phyloP scores from a whole-genome alignment of 140 eudicot species.

The Senecio squalidus region DNA sequence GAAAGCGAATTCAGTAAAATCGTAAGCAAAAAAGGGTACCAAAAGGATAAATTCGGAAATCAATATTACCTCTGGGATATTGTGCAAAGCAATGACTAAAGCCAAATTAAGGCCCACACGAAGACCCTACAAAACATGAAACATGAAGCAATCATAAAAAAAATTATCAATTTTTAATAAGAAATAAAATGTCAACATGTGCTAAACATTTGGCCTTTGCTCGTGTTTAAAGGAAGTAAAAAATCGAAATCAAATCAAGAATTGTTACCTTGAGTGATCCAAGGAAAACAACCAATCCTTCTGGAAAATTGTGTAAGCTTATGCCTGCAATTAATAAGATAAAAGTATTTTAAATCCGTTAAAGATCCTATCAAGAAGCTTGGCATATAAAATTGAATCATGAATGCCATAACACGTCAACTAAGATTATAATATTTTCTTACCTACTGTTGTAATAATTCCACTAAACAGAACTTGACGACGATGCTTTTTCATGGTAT shows the following conservation, averaged over 20 bases:
- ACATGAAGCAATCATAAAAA: neutral
- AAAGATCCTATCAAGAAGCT: constrained; percentile 5
- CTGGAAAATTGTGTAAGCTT: constrained; percentile 98
- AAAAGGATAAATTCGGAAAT: constrained; percentile 3
- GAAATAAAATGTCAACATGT: neutral
- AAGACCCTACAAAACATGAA: constrained; percentile 72
- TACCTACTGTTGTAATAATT: constrained; percentile 90
- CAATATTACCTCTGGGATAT: constrained; percentile 83
- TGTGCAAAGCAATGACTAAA: constrained; percentile 93
- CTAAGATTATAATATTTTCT: too few relatives aligned
- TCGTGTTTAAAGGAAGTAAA: too few relatives aligned
- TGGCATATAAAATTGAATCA: too few relatives aligned
- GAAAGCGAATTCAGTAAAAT: neutral
- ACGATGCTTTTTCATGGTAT: constrained; percentile 88
- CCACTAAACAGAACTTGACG: constrained; percentile 98
- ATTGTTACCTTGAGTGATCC: constrained; percentile 96
- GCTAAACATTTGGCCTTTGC: neutral
- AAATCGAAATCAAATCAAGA: too few relatives aligned
- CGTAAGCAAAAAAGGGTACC: neutral
- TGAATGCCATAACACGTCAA: too few relatives aligned
- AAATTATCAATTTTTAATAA: neutral
- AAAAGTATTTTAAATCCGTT: too few relatives aligned
- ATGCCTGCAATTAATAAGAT: constrained; percentile 49
- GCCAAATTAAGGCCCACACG: constrained; percentile 98
- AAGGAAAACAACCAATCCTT: constrained; percentile 98